Evolutionary conservation across 352 stramenopile species (phyloP).

Genomic region (Paralagenidium karlingii): DNA sequence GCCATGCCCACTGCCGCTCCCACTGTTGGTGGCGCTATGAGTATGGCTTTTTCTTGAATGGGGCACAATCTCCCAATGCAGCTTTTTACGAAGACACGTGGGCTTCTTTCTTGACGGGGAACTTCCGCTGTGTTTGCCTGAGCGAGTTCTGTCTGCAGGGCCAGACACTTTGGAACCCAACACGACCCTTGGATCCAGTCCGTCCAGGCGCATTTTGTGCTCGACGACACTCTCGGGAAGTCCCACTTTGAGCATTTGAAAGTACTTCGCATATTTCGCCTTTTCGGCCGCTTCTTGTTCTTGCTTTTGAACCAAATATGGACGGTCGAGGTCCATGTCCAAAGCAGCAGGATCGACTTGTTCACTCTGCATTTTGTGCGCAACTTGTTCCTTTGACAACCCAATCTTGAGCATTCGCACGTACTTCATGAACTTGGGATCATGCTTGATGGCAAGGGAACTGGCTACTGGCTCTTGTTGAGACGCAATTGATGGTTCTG

Average conservation of each 20-base stretch:
- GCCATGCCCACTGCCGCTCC: no score
- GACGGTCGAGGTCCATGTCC: slow-evolving; percentile 28
- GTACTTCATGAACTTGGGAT: slow-evolving; percentile 58
- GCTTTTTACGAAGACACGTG: slow-evolving; percentile 75
- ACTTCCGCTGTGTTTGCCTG: slow-evolving; percentile 4
- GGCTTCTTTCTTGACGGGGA: slow-evolving; percentile 18
- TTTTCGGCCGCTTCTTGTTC: slow-evolving; percentile 38
- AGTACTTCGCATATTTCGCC: slow-evolving; percentile 74
- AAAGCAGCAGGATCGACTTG: slow-evolving; percentile 49
- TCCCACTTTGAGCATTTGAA: slow-evolving; percentile 71
- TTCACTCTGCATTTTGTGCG: slow-evolving; percentile 81
- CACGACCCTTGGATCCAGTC: slow-evolving; percentile 50
- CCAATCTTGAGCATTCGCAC: slow-evolving; percentile 72
- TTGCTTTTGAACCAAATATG: slow-evolving; percentile 5
- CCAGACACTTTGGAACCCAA: slow-evolving; percentile 27
- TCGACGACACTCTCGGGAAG: slow-evolving; percentile 63
- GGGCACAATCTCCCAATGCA: slow-evolving; percentile 71
- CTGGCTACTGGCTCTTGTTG: not conserved
- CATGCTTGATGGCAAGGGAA: slow-evolving; percentile 12
- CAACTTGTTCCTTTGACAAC: slow-evolving; percentile 41
- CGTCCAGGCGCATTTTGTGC: slow-evolving; percentile 74
- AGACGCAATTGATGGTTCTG: not conserved
- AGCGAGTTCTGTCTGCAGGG: slow-evolving; percentile 7
- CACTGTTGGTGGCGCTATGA: no score
- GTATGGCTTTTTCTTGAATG: slow-evolving; percentile 2